phyloP scores from a whole-genome alignment of 257 asterid species.

The Solanum gracilifrons region DNA sequence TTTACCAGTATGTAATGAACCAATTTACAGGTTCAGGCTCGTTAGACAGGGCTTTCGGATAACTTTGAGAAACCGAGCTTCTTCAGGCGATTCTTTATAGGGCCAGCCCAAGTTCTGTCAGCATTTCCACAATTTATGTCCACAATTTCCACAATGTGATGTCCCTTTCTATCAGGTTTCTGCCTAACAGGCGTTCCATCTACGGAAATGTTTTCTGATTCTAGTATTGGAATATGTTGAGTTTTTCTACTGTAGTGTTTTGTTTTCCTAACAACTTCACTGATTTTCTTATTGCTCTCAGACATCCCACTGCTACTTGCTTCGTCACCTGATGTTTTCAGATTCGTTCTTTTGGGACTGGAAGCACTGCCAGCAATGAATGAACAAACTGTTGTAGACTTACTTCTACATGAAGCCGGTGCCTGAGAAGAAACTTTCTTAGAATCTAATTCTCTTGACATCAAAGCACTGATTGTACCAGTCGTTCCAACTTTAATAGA shows the following conservation, averaged over 20 bases:
- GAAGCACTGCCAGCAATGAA: not conserved
- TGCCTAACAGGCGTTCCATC: not conserved
- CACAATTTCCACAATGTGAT: slow-evolving; percentile 10
- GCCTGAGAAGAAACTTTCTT: slow-evolving; percentile 23
- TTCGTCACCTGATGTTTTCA: not conserved
- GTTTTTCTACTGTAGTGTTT: not conserved
- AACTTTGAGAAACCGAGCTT: slow-evolving; percentile 16
- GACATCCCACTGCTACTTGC: not conserved
- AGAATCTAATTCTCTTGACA: slow-evolving; percentile 61
- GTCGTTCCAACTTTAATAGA: slow-evolving; percentile 66
- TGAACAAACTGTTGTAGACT: not conserved
- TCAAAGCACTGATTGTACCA: slow-evolving; percentile 66
- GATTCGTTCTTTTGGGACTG: not conserved
- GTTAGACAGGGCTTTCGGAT: not conserved
- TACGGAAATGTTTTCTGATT: not conserved
- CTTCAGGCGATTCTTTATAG: slow-evolving; percentile 7
- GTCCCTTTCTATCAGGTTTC: not conserved
- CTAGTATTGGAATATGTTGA: slow-evolving; percentile 12
- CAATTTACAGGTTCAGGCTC: slow-evolving; percentile 2
- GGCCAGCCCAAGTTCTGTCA: not conserved
- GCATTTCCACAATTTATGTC: slow-evolving; percentile 10
- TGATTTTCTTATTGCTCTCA: not conserved
- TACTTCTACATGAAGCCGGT: not conserved
- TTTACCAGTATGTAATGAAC: slow-evolving; percentile 18
- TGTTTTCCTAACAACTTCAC: not conserved